phyloP scores from a whole-genome alignment of 129 eudicot genomes.

The Artemisia tridentata region DNA sequence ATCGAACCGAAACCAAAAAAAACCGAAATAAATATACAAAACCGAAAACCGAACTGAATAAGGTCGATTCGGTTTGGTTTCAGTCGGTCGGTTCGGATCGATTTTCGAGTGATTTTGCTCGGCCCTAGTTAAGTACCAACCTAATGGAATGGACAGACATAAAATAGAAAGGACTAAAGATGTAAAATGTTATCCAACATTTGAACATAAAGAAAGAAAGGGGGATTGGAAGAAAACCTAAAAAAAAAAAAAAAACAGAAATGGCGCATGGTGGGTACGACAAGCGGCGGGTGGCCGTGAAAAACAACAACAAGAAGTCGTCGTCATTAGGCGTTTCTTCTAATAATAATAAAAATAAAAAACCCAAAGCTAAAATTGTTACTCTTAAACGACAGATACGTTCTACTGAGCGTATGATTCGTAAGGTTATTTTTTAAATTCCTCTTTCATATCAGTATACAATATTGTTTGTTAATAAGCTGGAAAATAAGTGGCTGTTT shows the following conservation, averaged over 20 bases:
- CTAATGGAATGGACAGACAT: no score
- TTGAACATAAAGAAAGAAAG: conserved; percentile 5
- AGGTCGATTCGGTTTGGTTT: no score
- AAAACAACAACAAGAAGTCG: conserved; percentile 35
- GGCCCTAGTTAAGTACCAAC: no score
- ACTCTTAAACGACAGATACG: conserved; percentile 86
- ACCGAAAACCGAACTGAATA: no score
- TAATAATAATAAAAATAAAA: conserved; percentile 30
- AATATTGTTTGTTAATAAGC: no score
- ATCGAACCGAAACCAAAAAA: no score
- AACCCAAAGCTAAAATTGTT: conserved; percentile 56
- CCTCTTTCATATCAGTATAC: no score
- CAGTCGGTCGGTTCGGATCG: no score
- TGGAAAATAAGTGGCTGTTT: no score
- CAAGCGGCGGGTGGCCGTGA: conserved; percentile 46
- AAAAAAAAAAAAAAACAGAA: no score
- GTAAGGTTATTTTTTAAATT: conserved; percentile 43
- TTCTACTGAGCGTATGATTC: conserved; percentile 72
- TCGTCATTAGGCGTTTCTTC: conserved; percentile 38
- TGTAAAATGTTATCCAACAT: conserved; percentile 2
- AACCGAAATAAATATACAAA: no score
- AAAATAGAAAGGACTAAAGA: conserved; percentile 6
- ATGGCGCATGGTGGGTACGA: conserved; percentile 90
- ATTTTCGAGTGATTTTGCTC: no score
- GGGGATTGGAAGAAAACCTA: conserved; percentile 5